These are phyloP conservation scores for Thalassiosira exigua DNA, from an alignment of 352 stramenopile genomes.

Conservation along the genomic window DNA sequence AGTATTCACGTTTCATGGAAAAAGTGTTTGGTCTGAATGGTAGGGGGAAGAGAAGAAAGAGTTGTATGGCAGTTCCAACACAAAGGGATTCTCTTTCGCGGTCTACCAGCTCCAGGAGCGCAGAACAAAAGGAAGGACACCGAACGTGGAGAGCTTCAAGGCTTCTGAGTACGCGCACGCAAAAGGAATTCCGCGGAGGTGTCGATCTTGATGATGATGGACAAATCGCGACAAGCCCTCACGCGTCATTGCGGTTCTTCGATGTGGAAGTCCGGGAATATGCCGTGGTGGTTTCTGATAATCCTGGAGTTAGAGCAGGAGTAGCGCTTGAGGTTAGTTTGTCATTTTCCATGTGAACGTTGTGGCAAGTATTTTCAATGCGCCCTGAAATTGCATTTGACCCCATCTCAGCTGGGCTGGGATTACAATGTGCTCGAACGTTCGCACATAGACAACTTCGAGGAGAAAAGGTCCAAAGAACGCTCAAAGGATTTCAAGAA, in stretches of 20 bases:
- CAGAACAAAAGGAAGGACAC: not conserved
- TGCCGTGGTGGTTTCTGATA: slow-evolving; percentile 11
- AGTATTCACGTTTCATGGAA: slow-evolving; percentile 5
- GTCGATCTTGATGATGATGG: not conserved
- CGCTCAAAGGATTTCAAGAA: slow-evolving; percentile 3
- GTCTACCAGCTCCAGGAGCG: not conserved
- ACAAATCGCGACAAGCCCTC: not conserved
- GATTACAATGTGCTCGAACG: slow-evolving; percentile 11
- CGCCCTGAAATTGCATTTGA: too few species aligned
- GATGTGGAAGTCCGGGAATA: slow-evolving; percentile 27
- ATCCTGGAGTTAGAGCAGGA: slow-evolving; percentile 12
- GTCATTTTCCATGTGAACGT: too few species aligned
- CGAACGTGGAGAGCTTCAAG: too few species aligned
- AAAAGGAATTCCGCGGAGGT: not conserved
- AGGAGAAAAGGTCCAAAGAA: not conserved
- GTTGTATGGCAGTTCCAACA: slow-evolving; percentile 17
- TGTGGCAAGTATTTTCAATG: too few species aligned
- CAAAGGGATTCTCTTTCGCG: slow-evolving; percentile 12
- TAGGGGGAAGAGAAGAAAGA: not conserved
- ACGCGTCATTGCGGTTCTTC: slow-evolving; percentile 5
- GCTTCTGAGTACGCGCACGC: too few species aligned
- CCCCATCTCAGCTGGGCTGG: slow-evolving; percentile 26
- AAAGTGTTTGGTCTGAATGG: not conserved
- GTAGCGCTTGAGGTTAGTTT: slow-evolving; percentile 20
- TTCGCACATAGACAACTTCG: slow-evolving; percentile 9